Evolutionary conservation across 306 rosid species (phyloP).

Genomic region (Rubus parviflorus): DNA sequence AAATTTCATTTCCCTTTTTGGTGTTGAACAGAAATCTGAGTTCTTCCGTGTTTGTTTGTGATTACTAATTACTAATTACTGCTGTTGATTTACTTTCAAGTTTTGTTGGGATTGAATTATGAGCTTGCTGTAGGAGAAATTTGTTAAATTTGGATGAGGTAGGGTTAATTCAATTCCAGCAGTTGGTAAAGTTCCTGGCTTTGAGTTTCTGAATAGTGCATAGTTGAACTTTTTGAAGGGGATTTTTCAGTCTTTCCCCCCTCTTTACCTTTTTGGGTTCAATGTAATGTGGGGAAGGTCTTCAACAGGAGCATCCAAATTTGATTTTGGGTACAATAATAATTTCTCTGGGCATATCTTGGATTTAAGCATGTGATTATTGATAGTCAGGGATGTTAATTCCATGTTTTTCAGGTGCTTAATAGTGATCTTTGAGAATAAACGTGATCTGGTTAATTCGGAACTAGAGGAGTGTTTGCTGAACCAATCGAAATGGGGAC

Average conservation of each 20-base stretch:
- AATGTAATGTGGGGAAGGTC: not conserved
- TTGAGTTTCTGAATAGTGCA: not conserved
- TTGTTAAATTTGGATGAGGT: not conserved
- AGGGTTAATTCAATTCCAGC: not conserved
- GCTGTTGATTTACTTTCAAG: not conserved
- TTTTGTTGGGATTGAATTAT: slow-evolving; percentile 1
- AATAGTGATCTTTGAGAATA: slow-evolving; percentile 25
- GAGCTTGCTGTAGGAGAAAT: not conserved
- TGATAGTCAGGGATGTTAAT: not conserved
- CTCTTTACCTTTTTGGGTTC: not conserved
- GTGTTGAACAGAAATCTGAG: not conserved
- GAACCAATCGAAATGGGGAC: slow-evolving; percentile 67
- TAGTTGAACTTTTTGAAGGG: not conserved
- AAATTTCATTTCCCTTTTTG: not conserved
- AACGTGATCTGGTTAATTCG: slow-evolving; percentile 24
- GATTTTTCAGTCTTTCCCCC: not conserved
- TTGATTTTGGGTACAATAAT: not conserved
- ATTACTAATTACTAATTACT: not conserved
- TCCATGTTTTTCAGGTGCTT: slow-evolving; percentile 22
- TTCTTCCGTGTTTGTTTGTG: no score
- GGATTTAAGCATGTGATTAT: not conserved
- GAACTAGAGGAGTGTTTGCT: slow-evolving; percentile 25
- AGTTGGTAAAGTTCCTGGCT: not conserved
- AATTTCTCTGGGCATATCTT: not conserved
- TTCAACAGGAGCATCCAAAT: not conserved